phyloP scores from a whole-genome alignment of 202 grass and related monocot species.

The Setaria viridis region DNA sequence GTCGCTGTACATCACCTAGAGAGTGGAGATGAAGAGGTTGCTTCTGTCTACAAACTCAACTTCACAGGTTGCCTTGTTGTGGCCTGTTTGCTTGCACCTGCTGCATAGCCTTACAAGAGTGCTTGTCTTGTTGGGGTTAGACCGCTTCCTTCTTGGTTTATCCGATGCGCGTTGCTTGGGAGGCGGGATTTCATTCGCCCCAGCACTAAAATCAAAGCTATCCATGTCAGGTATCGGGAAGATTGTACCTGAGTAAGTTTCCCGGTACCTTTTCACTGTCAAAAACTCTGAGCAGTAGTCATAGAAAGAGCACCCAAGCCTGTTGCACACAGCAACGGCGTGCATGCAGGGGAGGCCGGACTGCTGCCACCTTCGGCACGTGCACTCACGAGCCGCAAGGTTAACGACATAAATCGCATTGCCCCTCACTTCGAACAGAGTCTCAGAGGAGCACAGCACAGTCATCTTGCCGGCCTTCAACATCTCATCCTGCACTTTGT shows the following conservation, averaged over 20 bases:
- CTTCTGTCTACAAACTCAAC: conserved; percentile 54
- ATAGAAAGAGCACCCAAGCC: conserved; percentile 65
- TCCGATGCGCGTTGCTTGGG: conserved; percentile 65
- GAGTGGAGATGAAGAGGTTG: conserved; percentile 39
- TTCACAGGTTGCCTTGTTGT: conserved; percentile 98
- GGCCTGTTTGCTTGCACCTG: conserved; percentile 93
- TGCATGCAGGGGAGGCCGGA: conserved; percentile 95
- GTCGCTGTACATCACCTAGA: conserved; percentile 26
- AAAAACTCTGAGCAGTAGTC: conserved; percentile 86
- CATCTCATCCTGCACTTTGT: conserved; percentile 78
- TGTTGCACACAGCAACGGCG: conserved; percentile 85
- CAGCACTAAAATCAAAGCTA: conserved; percentile 74
- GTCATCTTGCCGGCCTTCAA: conserved; percentile 72
- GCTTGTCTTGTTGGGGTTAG: conserved; percentile 78
- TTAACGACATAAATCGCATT: conserved; percentile 86
- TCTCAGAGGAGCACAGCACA: conserved; percentile 90
- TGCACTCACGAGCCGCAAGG: conserved; percentile 80
- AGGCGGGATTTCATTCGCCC: conserved; percentile 64
- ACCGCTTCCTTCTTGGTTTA: conserved; percentile 84
- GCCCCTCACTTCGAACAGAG: conserved; percentile 93
- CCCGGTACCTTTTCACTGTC: conserved; percentile 67
- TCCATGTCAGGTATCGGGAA: conserved; percentile 88
- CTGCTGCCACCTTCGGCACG: conserved; percentile 86
- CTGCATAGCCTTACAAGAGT: conserved; percentile 76
- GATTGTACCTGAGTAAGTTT: conserved; percentile 72